phyloP scores from a whole-genome alignment of 345 rosid species.

The Brassica rapa region DNA sequence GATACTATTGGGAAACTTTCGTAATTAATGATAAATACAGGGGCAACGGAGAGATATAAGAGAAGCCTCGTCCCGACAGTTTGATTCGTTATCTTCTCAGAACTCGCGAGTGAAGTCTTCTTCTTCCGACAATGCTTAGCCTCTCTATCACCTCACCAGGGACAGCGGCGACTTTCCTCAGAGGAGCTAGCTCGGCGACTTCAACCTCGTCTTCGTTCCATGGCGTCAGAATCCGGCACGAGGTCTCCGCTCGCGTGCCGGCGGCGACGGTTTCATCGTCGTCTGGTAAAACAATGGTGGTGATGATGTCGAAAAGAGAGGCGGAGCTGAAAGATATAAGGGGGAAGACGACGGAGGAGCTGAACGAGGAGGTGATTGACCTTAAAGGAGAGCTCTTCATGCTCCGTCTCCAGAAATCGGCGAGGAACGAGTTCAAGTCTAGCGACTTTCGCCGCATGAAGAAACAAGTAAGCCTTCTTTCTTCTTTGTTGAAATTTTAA shows the following conservation, averaged over 20 bases:
- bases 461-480: constrained; percentile 55
- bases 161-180: constrained; percentile 41
- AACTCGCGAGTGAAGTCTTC: constrained; percentile 5
- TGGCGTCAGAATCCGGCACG: constrained; percentile 53
- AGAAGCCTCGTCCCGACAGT: constrained; percentile 21
- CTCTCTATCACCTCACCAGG: constrained; percentile 54
- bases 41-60: constrained; percentile 20
- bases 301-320: constrained; percentile 65
- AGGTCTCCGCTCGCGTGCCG: constrained; percentile 31
- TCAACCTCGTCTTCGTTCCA: constrained; percentile 51
- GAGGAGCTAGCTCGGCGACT: constrained; percentile 1
- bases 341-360: constrained; percentile 64
- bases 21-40: neutral
- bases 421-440: constrained; percentile 85
- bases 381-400: constrained; percentile 91
- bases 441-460: constrained; percentile 87
- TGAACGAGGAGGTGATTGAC: constrained; percentile 80
- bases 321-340: constrained; percentile 81
- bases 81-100: constrained; percentile 24
- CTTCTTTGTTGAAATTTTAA: too few relatives aligned
- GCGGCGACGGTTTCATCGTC: constrained; percentile 19
- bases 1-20: neutral
- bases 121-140: constrained; percentile 50
- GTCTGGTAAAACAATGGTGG: constrained; percentile 38
- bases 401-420: constrained; percentile 83